A percentile compares a stretch with the other conserved stretches of the same genome.
Conservation (phyloP, 2,329 filamentous ascomycete genomes). For the Didymella glomerata region DNA sequence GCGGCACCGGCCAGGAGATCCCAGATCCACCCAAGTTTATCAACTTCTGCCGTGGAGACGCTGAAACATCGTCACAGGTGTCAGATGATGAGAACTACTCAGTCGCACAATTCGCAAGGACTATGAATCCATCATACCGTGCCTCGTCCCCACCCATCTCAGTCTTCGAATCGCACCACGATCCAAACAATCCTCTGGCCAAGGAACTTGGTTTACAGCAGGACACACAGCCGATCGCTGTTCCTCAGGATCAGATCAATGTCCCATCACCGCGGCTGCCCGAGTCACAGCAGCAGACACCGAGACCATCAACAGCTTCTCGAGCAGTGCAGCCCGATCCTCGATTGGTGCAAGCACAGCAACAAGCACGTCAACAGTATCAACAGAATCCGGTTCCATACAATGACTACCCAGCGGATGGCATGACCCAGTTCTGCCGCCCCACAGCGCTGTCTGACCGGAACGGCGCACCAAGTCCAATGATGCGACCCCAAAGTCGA, state of each 20-base stretch:
- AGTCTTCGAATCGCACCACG: slow-evolving; percentile 89
- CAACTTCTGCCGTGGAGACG: slow-evolving; percentile 94
- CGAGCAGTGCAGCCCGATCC: slow-evolving; percentile 47
- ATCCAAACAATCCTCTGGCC: slow-evolving; percentile 77
- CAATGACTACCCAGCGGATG: slow-evolving; percentile 92
- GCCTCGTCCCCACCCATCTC: slow-evolving; percentile 97
- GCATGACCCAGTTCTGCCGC: slow-evolving; percentile 97
- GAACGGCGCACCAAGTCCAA: slow-evolving; percentile 72
- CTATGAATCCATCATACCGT: slow-evolving; percentile 93
- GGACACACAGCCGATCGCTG: slow-evolving; percentile 41
- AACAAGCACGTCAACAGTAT: slow-evolving; percentile 50
- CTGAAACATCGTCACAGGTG: slow-evolving; percentile 80
- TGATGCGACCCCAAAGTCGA: slow-evolving; percentile 78
- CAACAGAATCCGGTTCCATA: slow-evolving; percentile 75
- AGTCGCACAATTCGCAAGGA: slow-evolving; percentile 92
- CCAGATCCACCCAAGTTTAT: slow-evolving; percentile 97
- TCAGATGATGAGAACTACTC: slow-evolving; percentile 92
- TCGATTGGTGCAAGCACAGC: slow-evolving; percentile 47
- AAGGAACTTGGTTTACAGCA: slow-evolving; percentile 69
- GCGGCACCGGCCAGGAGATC: slow-evolving; percentile 94
- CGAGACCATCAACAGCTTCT: slow-evolving; percentile 20
- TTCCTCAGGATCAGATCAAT: slow-evolving; percentile 34
- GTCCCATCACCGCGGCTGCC: slow-evolving; percentile 12
- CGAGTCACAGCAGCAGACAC: slow-evolving; percentile 13
- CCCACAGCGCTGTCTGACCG: slow-evolving; percentile 74